A percentile compares a stretch with the other conserved stretches of the same genome.
Evolutionary conservation across 2,329 filamentous ascomycete species (phyloP).

Genomic region (Nannizziopsis arthrosporioides): DNA sequence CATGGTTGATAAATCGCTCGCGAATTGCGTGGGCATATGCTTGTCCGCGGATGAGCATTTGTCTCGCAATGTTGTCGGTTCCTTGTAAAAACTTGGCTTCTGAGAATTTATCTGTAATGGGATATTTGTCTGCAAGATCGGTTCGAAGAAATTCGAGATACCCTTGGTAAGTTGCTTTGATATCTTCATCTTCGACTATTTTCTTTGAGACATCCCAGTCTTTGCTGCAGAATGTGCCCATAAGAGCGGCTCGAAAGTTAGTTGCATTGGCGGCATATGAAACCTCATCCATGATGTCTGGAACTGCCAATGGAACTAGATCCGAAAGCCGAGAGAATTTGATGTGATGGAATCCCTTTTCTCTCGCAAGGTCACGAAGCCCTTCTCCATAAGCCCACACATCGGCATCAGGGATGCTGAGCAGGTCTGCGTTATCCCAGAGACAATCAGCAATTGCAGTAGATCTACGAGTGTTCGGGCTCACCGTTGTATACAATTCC

Average conservation of each 20-base stretch:
- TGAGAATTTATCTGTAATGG: background rate
- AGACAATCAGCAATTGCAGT: background rate
- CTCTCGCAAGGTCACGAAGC: background rate
- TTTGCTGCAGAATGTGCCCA: slow-evolving; percentile 1
- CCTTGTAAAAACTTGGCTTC: background rate
- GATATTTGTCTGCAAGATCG: slow-evolving; percentile 1
- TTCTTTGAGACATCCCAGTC: slow-evolving; percentile 2
- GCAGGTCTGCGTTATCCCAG: background rate
- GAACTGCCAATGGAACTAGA: background rate
- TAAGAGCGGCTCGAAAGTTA: slow-evolving; percentile 5
- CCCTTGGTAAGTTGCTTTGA: background rate
- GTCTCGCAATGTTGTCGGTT: slow-evolving; percentile 1
- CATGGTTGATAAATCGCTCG: slow-evolving; percentile 1
- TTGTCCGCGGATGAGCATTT: slow-evolving; percentile 3
- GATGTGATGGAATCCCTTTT: background rate
- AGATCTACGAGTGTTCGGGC: background rate
- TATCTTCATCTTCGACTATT: slow-evolving; percentile 1
- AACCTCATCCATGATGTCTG: slow-evolving; percentile 1
- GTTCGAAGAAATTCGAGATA: slow-evolving; percentile 1
- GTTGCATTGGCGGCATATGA: slow-evolving; percentile 7
- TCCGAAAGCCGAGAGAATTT: background rate
- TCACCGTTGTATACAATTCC: slow-evolving; percentile 3
- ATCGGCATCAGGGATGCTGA: background rate
- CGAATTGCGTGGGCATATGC: slow-evolving; percentile 5
- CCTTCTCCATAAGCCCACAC: slow-evolving; percentile 2